Conservation (phyloP, 176 grass and related monocot genomes). For the Oryza glaberrima region DNA sequence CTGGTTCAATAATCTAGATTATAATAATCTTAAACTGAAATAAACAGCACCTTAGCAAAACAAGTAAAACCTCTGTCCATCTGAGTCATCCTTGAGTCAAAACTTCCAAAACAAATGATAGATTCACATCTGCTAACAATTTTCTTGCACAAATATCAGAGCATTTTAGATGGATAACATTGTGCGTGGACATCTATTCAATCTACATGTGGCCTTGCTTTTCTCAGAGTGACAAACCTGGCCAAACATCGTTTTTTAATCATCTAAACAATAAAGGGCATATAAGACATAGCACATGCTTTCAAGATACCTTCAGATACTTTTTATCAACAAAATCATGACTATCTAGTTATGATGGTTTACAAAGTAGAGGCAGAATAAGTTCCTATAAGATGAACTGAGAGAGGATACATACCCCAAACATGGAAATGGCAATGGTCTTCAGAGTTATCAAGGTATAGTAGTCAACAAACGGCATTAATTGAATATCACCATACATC, state of each 20-base stretch:
- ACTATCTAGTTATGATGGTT: not conserved
- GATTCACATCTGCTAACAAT: not conserved
- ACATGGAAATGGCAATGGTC: constrained; percentile 70
- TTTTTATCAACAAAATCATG: not conserved
- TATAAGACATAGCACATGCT: not conserved
- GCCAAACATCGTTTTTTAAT: not conserved
- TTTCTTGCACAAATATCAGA: not conserved
- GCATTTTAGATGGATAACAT: not conserved
- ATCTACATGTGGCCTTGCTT: not conserved
- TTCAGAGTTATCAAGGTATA: constrained; percentile 89
- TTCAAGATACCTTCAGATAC: constrained; percentile 19
- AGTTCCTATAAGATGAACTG: constrained; percentile 14
- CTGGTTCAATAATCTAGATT: too few species aligned
- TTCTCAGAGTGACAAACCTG: not conserved
- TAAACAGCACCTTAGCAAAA: not conserved
- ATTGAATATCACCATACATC: constrained; percentile 64
- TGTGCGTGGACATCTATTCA: not conserved
- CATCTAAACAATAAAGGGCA: not conserved
- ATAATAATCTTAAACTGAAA: too few species aligned
- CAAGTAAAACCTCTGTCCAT: not conserved
- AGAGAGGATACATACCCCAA: constrained; percentile 70
- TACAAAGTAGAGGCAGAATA: constrained; percentile 16
- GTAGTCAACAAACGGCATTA: constrained; percentile 96
- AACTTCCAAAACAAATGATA: not conserved
- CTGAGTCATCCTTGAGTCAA: not conserved